Base-by-base conservation (phyloP, 768 basidiomycete species). In the Cubamyces sp. region DNA sequence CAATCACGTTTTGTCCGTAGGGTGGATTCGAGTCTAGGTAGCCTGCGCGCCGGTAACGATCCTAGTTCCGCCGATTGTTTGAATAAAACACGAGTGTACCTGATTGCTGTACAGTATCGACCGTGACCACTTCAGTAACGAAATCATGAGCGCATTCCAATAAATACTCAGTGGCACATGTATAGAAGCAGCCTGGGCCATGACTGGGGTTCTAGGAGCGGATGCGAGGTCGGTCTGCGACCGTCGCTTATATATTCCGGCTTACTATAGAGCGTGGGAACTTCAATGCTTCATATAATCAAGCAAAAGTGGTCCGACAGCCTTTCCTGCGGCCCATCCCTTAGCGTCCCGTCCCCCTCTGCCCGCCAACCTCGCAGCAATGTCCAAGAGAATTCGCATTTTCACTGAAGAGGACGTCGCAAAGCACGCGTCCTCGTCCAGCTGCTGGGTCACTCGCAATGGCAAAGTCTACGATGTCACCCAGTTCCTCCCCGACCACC, bases 391-490 rank as follows among this genome's bases (percentile, higher is more conserved):
- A 41, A 78, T 91, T 64, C 84, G 83, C 54, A 90, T 95, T 65
- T 91, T 84, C 75, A 87, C 91, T 3, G 74, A 76, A 40, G 87
- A 91, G 64, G 94, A 96, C 74, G 84, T 96, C 50, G 82, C 78
- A 3, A 70, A 71, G 30, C 93, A 96, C 79, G 81, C 76, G 49
- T 78, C 81, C 5, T 54, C 79, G 1, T 66, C 75, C 1, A 91
- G 86, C 66, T 94, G 92, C 73, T 98, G 94, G 92, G 79, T 98
- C 52, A 81, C 90, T 2, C 86, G 86, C 73, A 79, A 79, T 61
- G 89, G 88, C 70, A 91, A 87, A 70, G 92, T 99, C 23, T 98
- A 96, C 80, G 88, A 99, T 71, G 87, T 98, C 54, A 88, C 96
- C 3, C 66, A 69, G 3, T 98, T 98, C 76, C 76, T 96, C 2